Evolutionary conservation across 1,139 yeast species (phyloP), one percentile per base, ranked within the genome.

Genomic region (Kurtzmaniella natalensis): DNA sequence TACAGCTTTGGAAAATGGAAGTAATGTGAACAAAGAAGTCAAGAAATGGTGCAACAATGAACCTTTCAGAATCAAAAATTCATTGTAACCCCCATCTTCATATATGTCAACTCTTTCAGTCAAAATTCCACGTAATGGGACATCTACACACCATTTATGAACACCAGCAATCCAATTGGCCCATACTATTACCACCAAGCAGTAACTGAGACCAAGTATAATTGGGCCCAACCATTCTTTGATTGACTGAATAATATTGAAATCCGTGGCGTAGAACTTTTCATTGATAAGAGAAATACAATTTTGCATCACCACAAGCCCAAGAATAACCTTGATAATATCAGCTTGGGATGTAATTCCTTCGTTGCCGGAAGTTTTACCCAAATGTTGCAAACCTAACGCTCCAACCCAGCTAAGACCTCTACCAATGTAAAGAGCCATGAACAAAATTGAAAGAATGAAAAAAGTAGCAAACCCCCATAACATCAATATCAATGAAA

Each of bases 401-500:
- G n/a, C n/a, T n/a, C n/a, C n/a, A n/a, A n/a, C n/a, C n/a, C n/a
- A n/a, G n/a, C n/a, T n/a, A 1, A 67, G 32, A 8, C 75, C 73
- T 34, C 67, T 53, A 23, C 81, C 77, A 5, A 66, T 13, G 7
- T 64, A 32, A 32, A 72, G 57, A 0, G 71, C 64, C 1, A 45
- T 28, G 6, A 72, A 30, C 0, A 59, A 42, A 0, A 64, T 38
- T 4, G 57, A 46, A 19, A 71, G 43, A 4, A 76, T 61, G 19
- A 82, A 55, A 1, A 77, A 34, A 1, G 78, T 70, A 0, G 94
- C 79, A 53, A 80, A 81, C 2, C 74, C 48, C 94, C 96, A 88
- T 20, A 88, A 63, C 54, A 74, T 59, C 1, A 65, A 52, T 30
- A 88, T 63, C 32, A 92, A 59, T 0, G 57, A 59, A 26, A 72